A percentile compares a stretch with the other conserved stretches of the same genome.
phyloP scores from a whole-genome alignment of 768 basidiomycete species.

The Mrakia blollopis region DNA sequence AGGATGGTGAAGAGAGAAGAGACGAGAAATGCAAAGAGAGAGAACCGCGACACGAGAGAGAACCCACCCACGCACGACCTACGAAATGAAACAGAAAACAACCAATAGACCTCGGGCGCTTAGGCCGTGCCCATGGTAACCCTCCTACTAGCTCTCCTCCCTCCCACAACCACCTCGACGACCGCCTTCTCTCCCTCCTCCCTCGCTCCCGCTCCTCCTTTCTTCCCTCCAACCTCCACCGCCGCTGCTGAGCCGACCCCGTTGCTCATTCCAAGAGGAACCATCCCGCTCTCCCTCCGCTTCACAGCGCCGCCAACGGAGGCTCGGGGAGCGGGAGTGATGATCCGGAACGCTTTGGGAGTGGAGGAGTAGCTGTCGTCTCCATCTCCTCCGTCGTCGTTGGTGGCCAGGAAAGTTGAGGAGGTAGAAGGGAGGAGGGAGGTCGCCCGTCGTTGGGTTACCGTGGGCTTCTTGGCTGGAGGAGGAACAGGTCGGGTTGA shows the following conservation, averaged over 20 bases:
- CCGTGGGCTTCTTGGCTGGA: neutral
- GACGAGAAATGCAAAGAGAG: neutral
- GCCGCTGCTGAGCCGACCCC: neutral
- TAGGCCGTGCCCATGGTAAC: neutral
- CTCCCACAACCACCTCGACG: neutral
- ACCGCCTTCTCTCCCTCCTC: neutral
- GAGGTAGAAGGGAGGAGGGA: neutral
- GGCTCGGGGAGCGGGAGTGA: neutral
- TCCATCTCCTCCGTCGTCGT: neutral
- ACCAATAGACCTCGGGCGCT: neutral
- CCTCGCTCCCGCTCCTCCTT: neutral
- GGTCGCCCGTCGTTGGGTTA: neutral
- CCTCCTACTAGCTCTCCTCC: conserved; percentile 7
- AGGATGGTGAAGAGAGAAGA: neutral
- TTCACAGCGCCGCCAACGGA: neutral
- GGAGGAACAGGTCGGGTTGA: neutral
- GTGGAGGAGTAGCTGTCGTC: neutral
- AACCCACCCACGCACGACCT: neutral
- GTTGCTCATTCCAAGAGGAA: neutral
- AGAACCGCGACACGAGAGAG: neutral
- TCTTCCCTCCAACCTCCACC: neutral
- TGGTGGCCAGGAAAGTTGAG: neutral
- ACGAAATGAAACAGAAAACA: neutral
- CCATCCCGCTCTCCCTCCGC: conserved; percentile 15
- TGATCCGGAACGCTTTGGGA: conserved; percentile 16